Percentiles rank a stretch among this genome's conserved stretches.
Conservation (phyloP, 1,139 yeast genomes). For the Debaryomyces singareniensis region DNA sequence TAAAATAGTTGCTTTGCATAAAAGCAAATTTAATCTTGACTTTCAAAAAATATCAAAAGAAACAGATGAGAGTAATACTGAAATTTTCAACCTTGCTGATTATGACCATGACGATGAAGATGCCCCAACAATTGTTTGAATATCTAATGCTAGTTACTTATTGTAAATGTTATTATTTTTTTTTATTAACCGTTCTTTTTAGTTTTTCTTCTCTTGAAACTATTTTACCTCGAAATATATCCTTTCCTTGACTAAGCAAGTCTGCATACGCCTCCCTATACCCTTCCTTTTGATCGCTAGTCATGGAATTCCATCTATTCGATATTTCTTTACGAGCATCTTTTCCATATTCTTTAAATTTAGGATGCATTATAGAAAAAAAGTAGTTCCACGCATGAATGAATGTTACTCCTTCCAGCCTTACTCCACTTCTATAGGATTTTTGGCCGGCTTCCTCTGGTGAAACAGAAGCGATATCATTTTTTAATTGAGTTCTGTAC, state of each 20-base stretch:
- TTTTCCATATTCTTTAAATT: constrained; percentile 8
- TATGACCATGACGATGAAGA: constrained; percentile 24
- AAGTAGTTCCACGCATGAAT: constrained; percentile 33
- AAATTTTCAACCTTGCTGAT: constrained; percentile 16
- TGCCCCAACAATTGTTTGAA: constrained; percentile 19
- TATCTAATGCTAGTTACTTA: background rate
- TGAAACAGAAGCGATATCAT: constrained; percentile 7
- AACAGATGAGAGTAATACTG: constrained; percentile 15
- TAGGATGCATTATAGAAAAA: constrained; percentile 13
- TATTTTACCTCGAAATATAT: constrained; percentile 25
- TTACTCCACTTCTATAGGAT: constrained; percentile 3
- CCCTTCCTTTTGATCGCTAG: constrained; percentile 16
- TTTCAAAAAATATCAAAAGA: constrained; percentile 6
- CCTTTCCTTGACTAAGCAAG: constrained; percentile 24
- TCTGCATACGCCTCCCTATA: constrained; percentile 21
- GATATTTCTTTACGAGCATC: constrained; percentile 14
- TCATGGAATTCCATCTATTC: constrained; percentile 22
- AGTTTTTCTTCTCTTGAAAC: constrained; percentile 16
- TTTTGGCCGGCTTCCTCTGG: constrained; percentile 3
- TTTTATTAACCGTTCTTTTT: constrained; percentile 5
- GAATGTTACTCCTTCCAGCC: constrained; percentile 12
- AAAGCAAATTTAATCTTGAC: constrained; percentile 13
- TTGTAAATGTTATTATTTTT: constrained; percentile 2
- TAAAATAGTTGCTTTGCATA: constrained; percentile 6
- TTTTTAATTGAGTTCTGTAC: constrained; percentile 18